phyloP scores from a whole-genome alignment of 768 basidiomycete species.

The Chiua virens region DNA sequence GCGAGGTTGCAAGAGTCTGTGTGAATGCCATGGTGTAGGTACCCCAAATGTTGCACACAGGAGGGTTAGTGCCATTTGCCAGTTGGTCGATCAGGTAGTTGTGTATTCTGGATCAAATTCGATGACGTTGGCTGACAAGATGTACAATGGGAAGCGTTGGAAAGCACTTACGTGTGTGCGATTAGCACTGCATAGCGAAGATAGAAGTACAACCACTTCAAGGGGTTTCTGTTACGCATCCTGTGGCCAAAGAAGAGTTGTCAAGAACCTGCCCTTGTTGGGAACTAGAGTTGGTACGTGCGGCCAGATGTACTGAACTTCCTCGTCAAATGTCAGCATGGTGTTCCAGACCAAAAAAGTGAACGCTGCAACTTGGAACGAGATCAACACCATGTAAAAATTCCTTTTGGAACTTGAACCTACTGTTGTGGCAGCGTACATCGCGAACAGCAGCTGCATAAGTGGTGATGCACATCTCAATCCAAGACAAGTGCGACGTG shows the following conservation, averaged over 20 bases:
- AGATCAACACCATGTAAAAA: constrained; percentile 2
- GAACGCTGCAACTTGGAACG: constrained; percentile 9
- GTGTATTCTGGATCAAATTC: constrained; percentile 10
- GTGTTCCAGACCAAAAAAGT: constrained; percentile 13
- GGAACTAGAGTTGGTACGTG: constrained; percentile 10
- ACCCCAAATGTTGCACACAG: constrained; percentile 7
- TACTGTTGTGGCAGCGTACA: constrained; percentile 14
- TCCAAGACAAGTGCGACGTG: neutral
- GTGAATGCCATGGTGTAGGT: neutral
- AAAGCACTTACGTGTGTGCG: constrained; percentile 19
- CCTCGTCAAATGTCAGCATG: constrained; percentile 16
- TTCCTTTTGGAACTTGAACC: neutral
- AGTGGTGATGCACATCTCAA: constrained; percentile 1
- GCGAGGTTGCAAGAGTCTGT: constrained; percentile 10
- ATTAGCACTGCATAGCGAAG: constrained; percentile 25
- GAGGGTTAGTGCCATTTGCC: constrained; percentile 11
- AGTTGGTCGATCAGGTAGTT: constrained; percentile 9
- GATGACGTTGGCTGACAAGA: neutral
- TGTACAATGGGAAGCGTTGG: neutral
- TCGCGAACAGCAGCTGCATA: too few relatives aligned
- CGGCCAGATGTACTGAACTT: constrained; percentile 21
- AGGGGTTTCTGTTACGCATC: constrained; percentile 17
- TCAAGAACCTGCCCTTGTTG: neutral
- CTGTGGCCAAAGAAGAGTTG: constrained; percentile 5
- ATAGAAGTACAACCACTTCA: constrained; percentile 33